Evolutionary conservation across 192 early-diverging fungal species (phyloP).

Genomic region (Martensiomyces pterosporus): DNA sequence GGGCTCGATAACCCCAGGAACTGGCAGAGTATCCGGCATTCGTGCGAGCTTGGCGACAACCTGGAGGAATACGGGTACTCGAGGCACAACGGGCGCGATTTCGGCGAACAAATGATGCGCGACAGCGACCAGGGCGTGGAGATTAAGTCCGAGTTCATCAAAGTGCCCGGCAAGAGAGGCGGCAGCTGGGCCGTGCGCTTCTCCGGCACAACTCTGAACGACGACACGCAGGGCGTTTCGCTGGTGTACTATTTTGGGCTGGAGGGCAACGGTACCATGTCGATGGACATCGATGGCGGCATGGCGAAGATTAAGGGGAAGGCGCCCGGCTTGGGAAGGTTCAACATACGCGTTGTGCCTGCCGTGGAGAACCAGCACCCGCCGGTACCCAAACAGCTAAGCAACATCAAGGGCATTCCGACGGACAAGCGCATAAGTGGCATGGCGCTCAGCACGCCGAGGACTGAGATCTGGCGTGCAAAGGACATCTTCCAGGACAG

Average conservation of each 20-base stretch:
- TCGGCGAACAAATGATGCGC: constrained; percentile 60
- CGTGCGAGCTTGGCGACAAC: constrained; percentile 85
- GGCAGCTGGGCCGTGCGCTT: constrained; percentile 53
- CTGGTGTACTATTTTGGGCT: constrained; percentile 76
- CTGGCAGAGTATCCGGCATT: constrained; percentile 70
- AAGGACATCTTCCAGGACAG: constrained; percentile 24
- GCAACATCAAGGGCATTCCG: constrained; percentile 5
- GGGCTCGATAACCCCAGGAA: constrained; percentile 57
- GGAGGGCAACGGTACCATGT: constrained; percentile 65
- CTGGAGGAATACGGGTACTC: constrained; percentile 79
- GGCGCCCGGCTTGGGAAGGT: constrained; percentile 68
- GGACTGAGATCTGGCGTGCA: constrained; percentile 26
- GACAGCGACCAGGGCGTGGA: constrained; percentile 31
- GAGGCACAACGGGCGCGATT: constrained; percentile 80
- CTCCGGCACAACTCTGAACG: constrained; percentile 55
- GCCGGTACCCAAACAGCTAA: constrained; percentile 6
- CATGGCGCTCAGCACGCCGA: constrained; percentile 21
- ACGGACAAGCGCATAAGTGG: constrained; percentile 8
- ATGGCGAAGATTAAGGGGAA: constrained; percentile 52
- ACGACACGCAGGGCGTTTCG: constrained; percentile 49
- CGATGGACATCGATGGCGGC: constrained; percentile 33
- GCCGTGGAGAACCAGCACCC: constrained; percentile 20
- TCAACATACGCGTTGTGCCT: constrained; percentile 45
- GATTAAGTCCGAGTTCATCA: constrained; percentile 26
- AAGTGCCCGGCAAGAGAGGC: constrained; percentile 53